Evolutionary conservation across 2,329 filamentous ascomycete genomes (phyloP).

Genomic region (Exophiala viscosa): DNA sequence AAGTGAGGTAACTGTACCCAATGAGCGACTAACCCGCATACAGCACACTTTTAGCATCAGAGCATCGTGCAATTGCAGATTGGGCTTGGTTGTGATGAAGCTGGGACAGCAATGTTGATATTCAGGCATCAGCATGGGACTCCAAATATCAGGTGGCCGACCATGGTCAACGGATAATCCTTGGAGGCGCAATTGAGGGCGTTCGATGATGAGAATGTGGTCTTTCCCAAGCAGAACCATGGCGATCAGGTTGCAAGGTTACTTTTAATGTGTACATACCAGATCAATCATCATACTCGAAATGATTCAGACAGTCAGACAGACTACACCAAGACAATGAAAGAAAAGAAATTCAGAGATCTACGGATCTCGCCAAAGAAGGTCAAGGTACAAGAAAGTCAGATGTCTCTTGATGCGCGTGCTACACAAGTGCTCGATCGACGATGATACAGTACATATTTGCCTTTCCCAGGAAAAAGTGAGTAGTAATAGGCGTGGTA

Average conservation of each 20-base stretch:
- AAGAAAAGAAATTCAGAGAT: conserved; percentile 12
- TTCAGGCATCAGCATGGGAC: neutral
- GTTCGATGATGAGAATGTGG: neutral
- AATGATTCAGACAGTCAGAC: conserved; percentile 6
- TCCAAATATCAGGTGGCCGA: neutral
- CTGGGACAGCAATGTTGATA: neutral
- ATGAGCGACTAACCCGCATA: conserved; percentile 19
- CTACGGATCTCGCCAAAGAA: conserved; percentile 10
- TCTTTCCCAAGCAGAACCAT: neutral
- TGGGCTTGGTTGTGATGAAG: conserved; percentile 5
- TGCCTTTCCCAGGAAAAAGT: neutral
- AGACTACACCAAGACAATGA: conserved; percentile 2
- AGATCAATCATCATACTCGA: neutral
- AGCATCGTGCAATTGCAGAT: conserved; percentile 20
- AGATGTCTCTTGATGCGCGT: neutral
- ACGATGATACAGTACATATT: neutral
- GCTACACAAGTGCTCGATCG: neutral
- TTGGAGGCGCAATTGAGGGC: too few species aligned
- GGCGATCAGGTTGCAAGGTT: neutral
- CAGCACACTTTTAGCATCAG: conserved; percentile 23
- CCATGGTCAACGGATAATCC: too few species aligned
- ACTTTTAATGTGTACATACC: neutral
- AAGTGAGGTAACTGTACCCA: conserved; percentile 16
- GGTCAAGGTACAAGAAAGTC: neutral
- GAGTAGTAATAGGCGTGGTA: too few species aligned